A percentile compares a stretch with the other conserved stretches of the same genome.
phyloP scores from a whole-genome alignment of 108 stramenopile species.

The Discostella stelligeroides region DNA sequence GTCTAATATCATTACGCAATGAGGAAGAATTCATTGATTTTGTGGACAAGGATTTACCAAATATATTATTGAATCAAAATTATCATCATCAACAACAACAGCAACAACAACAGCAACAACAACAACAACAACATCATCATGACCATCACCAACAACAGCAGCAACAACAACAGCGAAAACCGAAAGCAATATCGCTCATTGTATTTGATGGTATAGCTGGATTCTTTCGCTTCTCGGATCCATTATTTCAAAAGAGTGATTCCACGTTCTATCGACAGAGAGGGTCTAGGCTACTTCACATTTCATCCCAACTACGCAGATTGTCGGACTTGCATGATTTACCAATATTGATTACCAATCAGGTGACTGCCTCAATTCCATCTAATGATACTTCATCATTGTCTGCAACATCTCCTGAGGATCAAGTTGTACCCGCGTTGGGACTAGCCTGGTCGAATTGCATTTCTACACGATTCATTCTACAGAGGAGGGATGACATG shows the following conservation, averaged over 20 bases:
- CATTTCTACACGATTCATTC: conserved; percentile 58
- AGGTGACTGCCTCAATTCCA: conserved; percentile 48
- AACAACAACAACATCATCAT: too few species aligned
- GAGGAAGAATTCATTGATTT: conserved; percentile 45
- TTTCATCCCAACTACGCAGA: conserved; percentile 52
- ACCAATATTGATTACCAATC: conserved; percentile 68
- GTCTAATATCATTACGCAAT: conserved; percentile 21
- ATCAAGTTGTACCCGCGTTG: conserved; percentile 57
- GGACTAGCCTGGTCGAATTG: conserved; percentile 79
- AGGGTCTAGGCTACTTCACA: conserved; percentile 42
- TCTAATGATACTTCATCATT: background rate
- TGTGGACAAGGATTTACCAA: conserved; percentile 16
- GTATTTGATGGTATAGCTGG: conserved; percentile 72
- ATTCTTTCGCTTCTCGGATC: conserved; percentile 59
- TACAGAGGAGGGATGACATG: conserved; percentile 26
- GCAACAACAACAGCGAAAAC: conserved; percentile 10
- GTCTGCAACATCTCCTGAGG: background rate
- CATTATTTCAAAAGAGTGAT: conserved; percentile 13
- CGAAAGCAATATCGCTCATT: conserved; percentile 23
- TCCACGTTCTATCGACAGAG: conserved; percentile 33
- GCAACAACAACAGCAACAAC: too few species aligned
- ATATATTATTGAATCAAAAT: too few species aligned
- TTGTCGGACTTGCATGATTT: conserved; percentile 52
- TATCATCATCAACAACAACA: too few species aligned
- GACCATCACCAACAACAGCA: too few species aligned